Evolutionary conservation across 2,329 filamentous ascomycete species (phyloP).

Genomic region (Aureobasidium sp.): DNA sequence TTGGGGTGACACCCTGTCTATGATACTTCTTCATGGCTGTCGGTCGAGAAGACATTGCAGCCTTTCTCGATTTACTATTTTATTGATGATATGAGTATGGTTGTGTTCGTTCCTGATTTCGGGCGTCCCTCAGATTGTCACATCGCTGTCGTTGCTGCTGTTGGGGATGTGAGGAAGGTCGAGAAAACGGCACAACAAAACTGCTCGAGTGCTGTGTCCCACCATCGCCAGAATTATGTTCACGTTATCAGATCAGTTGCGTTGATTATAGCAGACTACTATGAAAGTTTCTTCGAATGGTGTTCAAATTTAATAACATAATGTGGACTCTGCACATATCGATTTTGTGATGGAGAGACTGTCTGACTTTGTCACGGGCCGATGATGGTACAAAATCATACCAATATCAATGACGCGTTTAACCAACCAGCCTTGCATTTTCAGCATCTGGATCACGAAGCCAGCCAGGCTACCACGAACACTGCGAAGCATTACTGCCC

Average conservation of each 20-base stretch:
- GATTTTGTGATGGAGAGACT: neutral
- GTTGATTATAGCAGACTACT: too few relatives aligned
- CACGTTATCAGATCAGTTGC: too few relatives aligned
- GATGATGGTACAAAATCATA: neutral
- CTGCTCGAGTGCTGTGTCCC: too few relatives aligned
- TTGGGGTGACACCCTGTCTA: neutral
- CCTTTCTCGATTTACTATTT: neutral
- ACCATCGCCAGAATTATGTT: too few relatives aligned
- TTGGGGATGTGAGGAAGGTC: too few relatives aligned
- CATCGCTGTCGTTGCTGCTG: neutral
- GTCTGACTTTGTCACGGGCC: neutral
- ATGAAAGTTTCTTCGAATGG: too few relatives aligned
- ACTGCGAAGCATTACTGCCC: too few relatives aligned
- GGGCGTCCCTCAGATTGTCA: neutral
- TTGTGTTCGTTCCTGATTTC: neutral
- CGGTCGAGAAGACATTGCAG: neutral
- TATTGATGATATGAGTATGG: neutral
- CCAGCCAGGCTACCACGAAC: neutral
- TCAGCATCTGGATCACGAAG: neutral
- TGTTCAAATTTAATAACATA: too few relatives aligned
- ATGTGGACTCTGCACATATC: neutral
- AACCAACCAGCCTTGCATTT: neutral
- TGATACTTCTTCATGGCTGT: neutral
- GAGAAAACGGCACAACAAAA: too few relatives aligned
- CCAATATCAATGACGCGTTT: conserved; percentile 1